Evolutionary conservation across 345 rosid genomes (phyloP).

Genomic region (Xanthoceras sorbifolium): DNA sequence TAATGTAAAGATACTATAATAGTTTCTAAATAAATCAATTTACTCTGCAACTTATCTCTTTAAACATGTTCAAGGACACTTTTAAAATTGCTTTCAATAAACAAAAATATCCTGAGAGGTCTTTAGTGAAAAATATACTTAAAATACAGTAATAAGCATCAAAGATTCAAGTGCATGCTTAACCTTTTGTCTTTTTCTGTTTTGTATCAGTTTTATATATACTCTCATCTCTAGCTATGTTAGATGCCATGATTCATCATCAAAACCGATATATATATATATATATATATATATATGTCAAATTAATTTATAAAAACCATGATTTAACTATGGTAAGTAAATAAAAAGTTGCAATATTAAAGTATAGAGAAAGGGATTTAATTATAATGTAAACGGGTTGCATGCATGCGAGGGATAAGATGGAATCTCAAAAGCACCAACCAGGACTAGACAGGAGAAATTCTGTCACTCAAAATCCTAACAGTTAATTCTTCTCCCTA

Average conservation of each 20-base stretch:
- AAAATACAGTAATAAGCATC: not conserved
- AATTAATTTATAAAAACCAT: constrained; percentile 1
- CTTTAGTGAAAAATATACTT: not conserved
- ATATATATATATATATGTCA: too few relatives aligned
- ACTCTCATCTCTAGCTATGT: not conserved
- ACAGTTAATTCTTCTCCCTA: constrained; percentile 7
- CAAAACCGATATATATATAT: constrained; percentile 12
- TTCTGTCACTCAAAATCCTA: constrained; percentile 33
- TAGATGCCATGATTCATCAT: constrained; percentile 2
- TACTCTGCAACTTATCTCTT: too few relatives aligned
- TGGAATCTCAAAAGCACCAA: constrained; percentile 37
- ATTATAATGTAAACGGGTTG: not conserved
- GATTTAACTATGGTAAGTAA: not conserved
- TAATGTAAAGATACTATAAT: too few relatives aligned
- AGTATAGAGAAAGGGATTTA: not conserved
- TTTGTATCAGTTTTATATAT: not conserved
- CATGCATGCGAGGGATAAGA: constrained; percentile 24
- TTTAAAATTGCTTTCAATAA: not conserved
- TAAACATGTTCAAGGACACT: not conserved
- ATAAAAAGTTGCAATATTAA: not conserved
- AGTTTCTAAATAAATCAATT: too few relatives aligned
- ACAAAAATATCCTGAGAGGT: not conserved
- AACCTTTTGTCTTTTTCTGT: not conserved
- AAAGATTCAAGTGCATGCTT: constrained; percentile 20
- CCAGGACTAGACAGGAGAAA: constrained; percentile 16